A percentile compares a stretch with the other conserved stretches of the same genome.
Evolutionary conservation across 352 stramenopile genomes (phyloP).

Genomic region (Phytophthora tubulina): DNA sequence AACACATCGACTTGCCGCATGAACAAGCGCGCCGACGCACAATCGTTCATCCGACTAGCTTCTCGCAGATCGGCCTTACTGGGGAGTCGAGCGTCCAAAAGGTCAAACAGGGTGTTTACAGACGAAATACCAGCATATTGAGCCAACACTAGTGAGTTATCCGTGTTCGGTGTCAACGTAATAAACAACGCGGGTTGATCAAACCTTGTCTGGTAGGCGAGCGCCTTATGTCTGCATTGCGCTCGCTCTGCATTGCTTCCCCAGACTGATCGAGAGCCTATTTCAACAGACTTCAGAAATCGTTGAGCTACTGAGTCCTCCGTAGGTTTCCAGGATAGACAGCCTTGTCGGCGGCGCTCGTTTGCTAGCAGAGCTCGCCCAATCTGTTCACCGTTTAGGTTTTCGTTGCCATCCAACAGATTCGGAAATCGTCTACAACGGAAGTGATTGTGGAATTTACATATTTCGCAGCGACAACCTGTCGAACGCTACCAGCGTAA

Average conservation of each 20-base stretch:
- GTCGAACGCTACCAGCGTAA: slow-evolving; percentile 23
- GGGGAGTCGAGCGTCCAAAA: slow-evolving; percentile 1
- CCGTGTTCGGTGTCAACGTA: slow-evolving; percentile 4
- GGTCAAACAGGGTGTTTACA: slow-evolving; percentile 7
- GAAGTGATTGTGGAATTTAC: slow-evolving; percentile 12
- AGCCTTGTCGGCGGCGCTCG: slow-evolving; percentile 6
- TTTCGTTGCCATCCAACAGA: slow-evolving; percentile 6
- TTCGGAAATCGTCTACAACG: slow-evolving; percentile 8
- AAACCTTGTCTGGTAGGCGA: slow-evolving; percentile 9
- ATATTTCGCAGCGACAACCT: slow-evolving; percentile 18
- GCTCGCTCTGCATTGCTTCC: slow-evolving; percentile 10
- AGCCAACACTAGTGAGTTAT: slow-evolving; percentile 10
- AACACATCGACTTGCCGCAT: slow-evolving; percentile 19
- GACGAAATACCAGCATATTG: slow-evolving; percentile 16
- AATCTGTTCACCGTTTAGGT: not conserved
- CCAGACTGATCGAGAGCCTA: not conserved
- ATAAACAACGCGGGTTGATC: slow-evolving; percentile 6
- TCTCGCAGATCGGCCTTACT: slow-evolving; percentile 13
- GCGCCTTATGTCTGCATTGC: slow-evolving; percentile 14
- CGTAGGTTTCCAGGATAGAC: not conserved
- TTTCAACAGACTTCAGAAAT: slow-evolving; percentile 19
- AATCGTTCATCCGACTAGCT: slow-evolving; percentile 9
- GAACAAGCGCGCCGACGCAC: slow-evolving; percentile 12
- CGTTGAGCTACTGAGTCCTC: slow-evolving; percentile 4
- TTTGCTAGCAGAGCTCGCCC: slow-evolving; percentile 1